Percentiles rank a stretch among this genome's conserved stretches.
Conservation (phyloP, 768 basidiomycete genomes). For the Leccinum rimulosum region DNA sequence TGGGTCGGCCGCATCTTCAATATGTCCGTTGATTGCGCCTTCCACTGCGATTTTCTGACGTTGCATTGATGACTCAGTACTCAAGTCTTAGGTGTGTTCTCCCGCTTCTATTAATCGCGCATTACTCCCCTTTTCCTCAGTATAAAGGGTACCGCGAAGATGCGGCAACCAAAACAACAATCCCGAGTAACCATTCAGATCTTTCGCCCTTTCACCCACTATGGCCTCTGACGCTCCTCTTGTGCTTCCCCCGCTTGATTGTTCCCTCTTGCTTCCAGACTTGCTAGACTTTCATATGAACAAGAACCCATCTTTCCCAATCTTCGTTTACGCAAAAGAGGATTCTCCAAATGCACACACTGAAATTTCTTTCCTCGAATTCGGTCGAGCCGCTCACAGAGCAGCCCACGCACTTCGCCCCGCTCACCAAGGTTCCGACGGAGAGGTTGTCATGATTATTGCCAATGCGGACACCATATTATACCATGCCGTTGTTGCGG, state of each 20-base stretch:
- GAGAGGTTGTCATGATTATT: constrained; percentile 22
- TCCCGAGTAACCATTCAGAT: neutral
- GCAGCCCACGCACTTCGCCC: constrained; percentile 42
- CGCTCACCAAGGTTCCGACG: constrained; percentile 21
- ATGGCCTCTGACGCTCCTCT: constrained; percentile 3
- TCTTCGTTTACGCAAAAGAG: constrained; percentile 19
- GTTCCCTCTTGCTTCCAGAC: constrained; percentile 24
- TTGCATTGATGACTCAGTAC: neutral
- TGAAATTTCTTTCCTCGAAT: constrained; percentile 28
- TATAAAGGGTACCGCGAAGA: neutral
- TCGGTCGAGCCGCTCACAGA: constrained; percentile 29
- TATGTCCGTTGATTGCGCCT: neutral
- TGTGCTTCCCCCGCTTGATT: constrained; percentile 24
- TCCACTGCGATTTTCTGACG: neutral
- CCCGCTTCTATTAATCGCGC: neutral
- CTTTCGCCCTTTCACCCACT: neutral
- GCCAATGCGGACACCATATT: constrained; percentile 34
- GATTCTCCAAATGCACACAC: constrained; percentile 7
- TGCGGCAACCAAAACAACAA: neutral
- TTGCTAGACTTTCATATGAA: constrained; percentile 25
- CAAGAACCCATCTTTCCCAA: constrained; percentile 24
- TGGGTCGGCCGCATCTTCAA: neutral
- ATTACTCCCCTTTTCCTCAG: neutral
- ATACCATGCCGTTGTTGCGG: constrained; percentile 32
- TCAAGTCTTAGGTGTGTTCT: neutral